Evolutionary conservation across 306 rosid species (phyloP).

Genomic region (Inga laurina): DNA sequence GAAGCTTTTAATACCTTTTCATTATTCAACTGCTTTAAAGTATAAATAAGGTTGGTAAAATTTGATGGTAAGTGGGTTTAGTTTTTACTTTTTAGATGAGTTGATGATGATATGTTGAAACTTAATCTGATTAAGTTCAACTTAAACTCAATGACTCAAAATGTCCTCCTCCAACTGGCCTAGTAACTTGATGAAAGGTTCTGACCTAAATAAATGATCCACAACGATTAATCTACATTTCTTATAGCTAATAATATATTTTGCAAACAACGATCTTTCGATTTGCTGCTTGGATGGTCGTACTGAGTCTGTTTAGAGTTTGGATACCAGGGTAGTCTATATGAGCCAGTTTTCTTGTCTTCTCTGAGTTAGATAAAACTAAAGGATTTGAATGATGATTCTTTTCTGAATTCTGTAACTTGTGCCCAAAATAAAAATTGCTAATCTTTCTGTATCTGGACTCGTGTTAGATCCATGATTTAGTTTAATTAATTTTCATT

Average conservation of each 20-base stretch:
- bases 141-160: neutral
- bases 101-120: neutral
- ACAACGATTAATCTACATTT: neutral
- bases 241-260: neutral
- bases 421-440: neutral
- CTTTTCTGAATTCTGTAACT: neutral
- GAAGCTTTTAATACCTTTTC: neutral
- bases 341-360: neutral
- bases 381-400: neutral
- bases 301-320: neutral
- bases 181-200: neutral
- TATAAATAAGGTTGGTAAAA: neutral
- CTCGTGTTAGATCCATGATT: neutral
- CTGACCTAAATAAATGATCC: neutral
- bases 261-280: neutral
- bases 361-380: neutral
- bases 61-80: neutral
- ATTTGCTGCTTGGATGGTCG: neutral
- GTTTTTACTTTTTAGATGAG: neutral
- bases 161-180: slow-evolving; percentile 18
- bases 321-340: neutral
- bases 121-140: neutral
- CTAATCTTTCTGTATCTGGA: neutral
- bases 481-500: neutral
- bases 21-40: neutral